phyloP scores from a whole-genome alignment of 148 eudicot genomes.

The Arbutus unedo region DNA sequence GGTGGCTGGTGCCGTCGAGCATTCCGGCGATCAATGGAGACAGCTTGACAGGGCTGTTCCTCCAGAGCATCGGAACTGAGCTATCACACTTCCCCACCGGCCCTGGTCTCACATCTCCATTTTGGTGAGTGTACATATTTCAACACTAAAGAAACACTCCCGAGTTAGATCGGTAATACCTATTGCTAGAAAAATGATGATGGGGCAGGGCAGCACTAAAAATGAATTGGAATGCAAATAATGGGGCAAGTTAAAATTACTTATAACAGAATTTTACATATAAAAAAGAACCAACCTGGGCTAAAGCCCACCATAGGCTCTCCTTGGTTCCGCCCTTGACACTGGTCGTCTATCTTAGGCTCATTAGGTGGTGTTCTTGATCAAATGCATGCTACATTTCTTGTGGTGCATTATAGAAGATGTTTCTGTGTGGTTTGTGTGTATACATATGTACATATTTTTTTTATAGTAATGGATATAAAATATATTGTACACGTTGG shows the following conservation, averaged over 20 bases:
- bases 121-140: constrained; percentile 51
- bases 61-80: constrained; percentile 80
- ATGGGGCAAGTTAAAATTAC: no score
- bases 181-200: no score
- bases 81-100: constrained; percentile 85
- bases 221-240: no score
- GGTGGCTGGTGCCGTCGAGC: constrained; percentile 98
- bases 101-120: constrained; percentile 79
- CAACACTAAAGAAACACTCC: not conserved
- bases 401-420: not conserved
- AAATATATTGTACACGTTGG: no score
- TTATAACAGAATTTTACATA: no score
- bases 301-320: no score
- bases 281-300: no score
- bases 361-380: not conserved
- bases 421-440: not conserved
- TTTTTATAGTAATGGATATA: not conserved
- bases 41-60: constrained; percentile 85
- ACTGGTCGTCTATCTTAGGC: not conserved
- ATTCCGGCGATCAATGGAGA: constrained; percentile 79
- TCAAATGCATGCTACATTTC: not conserved
- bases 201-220: no score
- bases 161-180: not conserved
- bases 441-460: not conserved
- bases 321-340: no score